Base-by-base conservation (phyloP, 2,329 filamentous ascomycete species). In the Berkeleyomyces rouxiae region DNA sequence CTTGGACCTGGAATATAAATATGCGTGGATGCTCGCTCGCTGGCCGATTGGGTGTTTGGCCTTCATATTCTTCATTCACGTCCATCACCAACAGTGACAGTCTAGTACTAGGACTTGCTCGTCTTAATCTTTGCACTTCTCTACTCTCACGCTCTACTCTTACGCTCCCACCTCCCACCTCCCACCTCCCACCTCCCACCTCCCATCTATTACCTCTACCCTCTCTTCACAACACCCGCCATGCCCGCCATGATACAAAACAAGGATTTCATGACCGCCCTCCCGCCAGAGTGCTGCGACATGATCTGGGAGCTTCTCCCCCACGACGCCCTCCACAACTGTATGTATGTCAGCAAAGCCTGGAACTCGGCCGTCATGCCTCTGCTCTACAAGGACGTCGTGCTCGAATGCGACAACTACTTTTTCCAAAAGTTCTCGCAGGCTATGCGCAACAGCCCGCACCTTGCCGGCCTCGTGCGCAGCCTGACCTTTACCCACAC, bases 371-470 rank as follows among this genome's bases (percentile, higher is more conserved):
- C 47, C 40, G 46, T 58, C 7, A 43, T 55, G 44, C 63, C 59
- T 23, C 59, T 58, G 37, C 63, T 64, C 42, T 64, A 64, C 55
- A 39, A 61, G 31, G 31, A 61, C 7, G 55, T 64, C 31, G 43
- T 47, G n/a, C 59, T 64, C 10, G 39, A 61, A 44, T 61, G 51
- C 31, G 63, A 64, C 37, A 53, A 61, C 59, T 64, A 64, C 47
- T 64, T 61, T 36, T 44, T 61, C 16, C 63, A 64, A 61, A 64
- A 64, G 59, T 61, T 64, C 59, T 59, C 59, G 5, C 37, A 59
- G 36, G 46, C 63, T 11, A 47, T 64, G n/a, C 59, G 53, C n/a
- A 53, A 31, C 36, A 61, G 58, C 59, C 63, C 63, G 10, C 33
- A 51, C 7, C 46, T 64, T 7, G 55, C 63, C 31, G 44, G 10